phyloP scores from a whole-genome alignment of 2,329 filamentous ascomycete species.

The Exophiala lecanii-corni region DNA sequence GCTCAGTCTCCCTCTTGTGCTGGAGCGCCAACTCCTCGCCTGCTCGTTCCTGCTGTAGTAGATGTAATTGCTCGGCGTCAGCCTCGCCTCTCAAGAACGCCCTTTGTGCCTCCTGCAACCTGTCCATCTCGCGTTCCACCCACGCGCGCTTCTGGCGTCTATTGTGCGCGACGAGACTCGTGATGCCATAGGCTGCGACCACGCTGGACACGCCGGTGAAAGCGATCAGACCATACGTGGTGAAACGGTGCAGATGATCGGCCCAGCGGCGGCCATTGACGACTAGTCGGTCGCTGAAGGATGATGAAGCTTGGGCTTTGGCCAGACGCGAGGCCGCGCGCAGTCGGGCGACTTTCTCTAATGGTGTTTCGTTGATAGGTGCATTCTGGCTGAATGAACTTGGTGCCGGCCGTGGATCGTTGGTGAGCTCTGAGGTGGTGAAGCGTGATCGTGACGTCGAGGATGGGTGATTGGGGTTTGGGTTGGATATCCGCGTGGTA shows the following conservation, averaged over 20 bases:
- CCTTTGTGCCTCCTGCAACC: slow-evolving; percentile 38
- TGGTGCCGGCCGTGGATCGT: slow-evolving; percentile 13
- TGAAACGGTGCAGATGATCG: slow-evolving; percentile 57
- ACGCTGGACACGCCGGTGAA: slow-evolving; percentile 56
- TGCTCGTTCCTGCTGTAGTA: slow-evolving; percentile 43
- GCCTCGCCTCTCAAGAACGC: slow-evolving; percentile 39
- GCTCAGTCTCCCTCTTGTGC: slow-evolving; percentile 37
- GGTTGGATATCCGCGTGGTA: slow-evolving; percentile 20
- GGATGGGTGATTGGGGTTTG: no score
- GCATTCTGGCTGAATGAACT: slow-evolving; percentile 26
- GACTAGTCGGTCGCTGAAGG: slow-evolving; percentile 51
- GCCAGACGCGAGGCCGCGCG: slow-evolving; percentile 65
- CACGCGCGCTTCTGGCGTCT: slow-evolving; percentile 60
- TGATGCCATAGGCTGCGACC: slow-evolving; percentile 60
- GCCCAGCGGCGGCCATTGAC: slow-evolving; percentile 52
- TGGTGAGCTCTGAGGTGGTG: slow-evolving; percentile 3
- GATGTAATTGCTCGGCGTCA: slow-evolving; percentile 38
- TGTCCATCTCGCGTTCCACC: slow-evolving; percentile 47
- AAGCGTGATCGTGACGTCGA: slow-evolving; percentile 16
- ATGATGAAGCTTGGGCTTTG: slow-evolving; percentile 55
- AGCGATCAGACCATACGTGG: slow-evolving; percentile 57
- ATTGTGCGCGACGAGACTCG: slow-evolving; percentile 65
- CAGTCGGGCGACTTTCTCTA: slow-evolving; percentile 64
- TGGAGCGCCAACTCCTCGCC: slow-evolving; percentile 41
- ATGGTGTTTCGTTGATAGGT: slow-evolving; percentile 54